phyloP scores from a whole-genome alignment of 2,329 filamentous ascomycete genomes.

The Aureobasidium lini region DNA sequence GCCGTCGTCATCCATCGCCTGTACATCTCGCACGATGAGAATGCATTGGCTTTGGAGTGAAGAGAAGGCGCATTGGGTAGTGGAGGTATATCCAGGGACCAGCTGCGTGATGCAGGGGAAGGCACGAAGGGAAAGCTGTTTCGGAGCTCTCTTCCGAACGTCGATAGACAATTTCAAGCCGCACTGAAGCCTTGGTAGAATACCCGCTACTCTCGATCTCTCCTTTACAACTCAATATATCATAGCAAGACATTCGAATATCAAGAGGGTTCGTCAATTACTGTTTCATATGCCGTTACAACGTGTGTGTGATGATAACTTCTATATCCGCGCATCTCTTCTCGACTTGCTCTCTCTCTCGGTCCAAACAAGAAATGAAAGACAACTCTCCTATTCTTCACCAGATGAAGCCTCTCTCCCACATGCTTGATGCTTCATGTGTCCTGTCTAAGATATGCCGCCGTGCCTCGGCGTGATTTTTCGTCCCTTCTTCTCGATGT shows the following conservation, averaged over 20 bases:
- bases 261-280: neutral
- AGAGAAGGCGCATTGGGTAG: no score
- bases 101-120: no score
- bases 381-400: conserved; percentile 3
- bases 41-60: neutral
- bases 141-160: no score
- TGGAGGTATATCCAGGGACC: no score
- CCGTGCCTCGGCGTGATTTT: neutral
- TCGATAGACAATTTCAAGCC: no score
- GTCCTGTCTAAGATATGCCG: conserved; percentile 1
- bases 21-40: neutral
- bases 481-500: neutral
- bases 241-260: no score
- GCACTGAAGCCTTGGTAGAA: no score
- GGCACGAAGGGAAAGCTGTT: no score
- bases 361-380: neutral
- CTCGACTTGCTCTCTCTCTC: neutral
- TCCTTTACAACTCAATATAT: no score
- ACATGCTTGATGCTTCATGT: neutral
- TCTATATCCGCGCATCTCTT: neutral
- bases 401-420: neutral
- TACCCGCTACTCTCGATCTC: no score
- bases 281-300: conserved; percentile 3
- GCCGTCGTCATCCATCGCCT: neutral
- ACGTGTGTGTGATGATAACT: conserved; percentile 4